Percentiles rank a stretch among this genome's conserved stretches.
Evolutionary conservation across 371 early-diverging fungal genomes (phyloP).

Genomic region (Circinella umbellata): DNA sequence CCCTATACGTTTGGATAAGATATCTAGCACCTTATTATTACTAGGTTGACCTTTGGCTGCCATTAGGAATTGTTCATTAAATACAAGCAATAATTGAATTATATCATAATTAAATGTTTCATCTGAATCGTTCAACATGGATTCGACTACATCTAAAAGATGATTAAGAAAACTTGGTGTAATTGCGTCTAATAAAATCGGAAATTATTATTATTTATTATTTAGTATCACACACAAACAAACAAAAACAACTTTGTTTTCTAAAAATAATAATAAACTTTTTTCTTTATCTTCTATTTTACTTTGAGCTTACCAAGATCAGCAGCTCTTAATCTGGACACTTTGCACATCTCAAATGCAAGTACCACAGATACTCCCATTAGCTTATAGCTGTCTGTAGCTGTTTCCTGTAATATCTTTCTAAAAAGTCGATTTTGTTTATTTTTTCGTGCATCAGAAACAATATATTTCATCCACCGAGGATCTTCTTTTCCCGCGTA

Average conservation of each 20-base stretch:
- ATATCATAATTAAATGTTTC: conserved; percentile 76
- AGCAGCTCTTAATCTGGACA: conserved; percentile 61
- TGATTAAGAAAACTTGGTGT: conserved; percentile 52
- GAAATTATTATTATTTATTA: no score
- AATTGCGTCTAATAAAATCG: conserved; percentile 28
- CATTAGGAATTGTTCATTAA: conserved; percentile 77
- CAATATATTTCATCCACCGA: conserved; percentile 36
- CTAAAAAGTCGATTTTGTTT: conserved; percentile 53
- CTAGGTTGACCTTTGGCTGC: conserved; percentile 28
- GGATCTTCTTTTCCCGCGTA: conserved; percentile 49
- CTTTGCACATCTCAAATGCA: conserved; percentile 76
- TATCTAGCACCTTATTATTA: conserved; percentile 67
- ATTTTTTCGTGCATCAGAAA: conserved; percentile 37
- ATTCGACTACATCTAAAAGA: conserved; percentile 74
- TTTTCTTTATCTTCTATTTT: no score
- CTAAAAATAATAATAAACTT: no score
- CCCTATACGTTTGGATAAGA: conserved; percentile 62
- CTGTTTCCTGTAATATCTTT: conserved; percentile 49
- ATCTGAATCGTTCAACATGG: conserved; percentile 65
- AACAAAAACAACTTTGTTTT: neutral
- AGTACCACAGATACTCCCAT: conserved; percentile 59
- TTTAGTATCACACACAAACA: neutral
- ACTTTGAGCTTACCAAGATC: conserved; percentile 61
- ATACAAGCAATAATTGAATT: conserved; percentile 69
- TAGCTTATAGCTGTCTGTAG: conserved; percentile 37